Evolutionary conservation across 192 early-diverging fungal genomes (phyloP), one percentile per base, ranked within the genome.

Genomic region (Linderina pennispora): DNA sequence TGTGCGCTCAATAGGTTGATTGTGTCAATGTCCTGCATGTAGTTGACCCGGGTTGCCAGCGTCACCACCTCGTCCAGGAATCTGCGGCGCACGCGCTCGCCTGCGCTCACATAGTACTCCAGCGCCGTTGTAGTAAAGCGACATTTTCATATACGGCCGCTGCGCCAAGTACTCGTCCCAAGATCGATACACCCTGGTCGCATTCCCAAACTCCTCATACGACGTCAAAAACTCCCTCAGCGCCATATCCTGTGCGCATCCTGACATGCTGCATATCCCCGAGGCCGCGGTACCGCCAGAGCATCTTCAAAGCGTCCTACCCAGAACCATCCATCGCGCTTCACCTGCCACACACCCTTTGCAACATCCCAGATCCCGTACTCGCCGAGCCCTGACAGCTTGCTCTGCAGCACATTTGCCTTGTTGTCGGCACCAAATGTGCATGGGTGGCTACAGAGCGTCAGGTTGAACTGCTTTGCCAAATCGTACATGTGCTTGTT

Each of bases 141-240:
- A 42, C 32, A 25, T 36, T 22, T 40, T 38, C 34, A 62, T 17
- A 10, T 33, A 2, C 10, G 58, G 58, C 45, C 44, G 41, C 31
- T 48, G 23, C 2, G 9, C 36, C 45, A 62, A 22, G 39, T 62
- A 62, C 33, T 47, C 58, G 40, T 53, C 45, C 58, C 58, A 62
- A 3, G 50, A 43, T 8, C 15, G 24, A 44, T 34, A 62, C 8
- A 53, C 32, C 14, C 43, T 36, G n/a, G 13, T 13, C 2, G 17
- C 43, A 10, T 40, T 37, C 17, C 17, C 25, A 19, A 62, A 53
- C 4, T 42, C 44, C 3, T 36, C 36, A 21, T 62, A 62, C 6
- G 58, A 62, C 46, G 53, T 45, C 50, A 53, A 31, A 41, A 62
- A 62, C 58, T 62, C 50, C 41, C 48, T 50, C 2, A 62, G 50